phyloP scores from a whole-genome alignment of 2,329 filamentous ascomycete genomes.

The Helminthosporium solani region DNA sequence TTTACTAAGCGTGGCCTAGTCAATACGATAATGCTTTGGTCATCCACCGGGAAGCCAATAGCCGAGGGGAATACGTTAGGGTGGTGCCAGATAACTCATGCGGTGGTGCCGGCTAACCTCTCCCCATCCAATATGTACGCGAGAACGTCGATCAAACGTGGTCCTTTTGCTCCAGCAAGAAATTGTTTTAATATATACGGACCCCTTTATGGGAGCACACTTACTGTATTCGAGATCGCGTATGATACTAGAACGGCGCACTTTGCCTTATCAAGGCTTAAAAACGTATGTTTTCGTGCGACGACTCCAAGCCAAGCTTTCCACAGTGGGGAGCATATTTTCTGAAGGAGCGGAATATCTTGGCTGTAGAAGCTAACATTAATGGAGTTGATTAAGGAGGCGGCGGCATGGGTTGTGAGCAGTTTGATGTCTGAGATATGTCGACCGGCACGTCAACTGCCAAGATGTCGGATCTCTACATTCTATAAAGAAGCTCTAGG shows the following conservation, averaged over 20 bases:
- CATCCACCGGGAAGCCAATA: no score
- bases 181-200: constrained; percentile 4
- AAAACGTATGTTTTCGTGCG: background rate
- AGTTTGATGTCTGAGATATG: constrained; percentile 1
- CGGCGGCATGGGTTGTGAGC: constrained; percentile 9
- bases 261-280: background rate
- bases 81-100: no score
- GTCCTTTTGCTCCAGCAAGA: constrained; percentile 6
- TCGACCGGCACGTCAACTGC: background rate
- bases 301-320: background rate
- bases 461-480: constrained; percentile 6
- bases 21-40: no score
- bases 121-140: no score
- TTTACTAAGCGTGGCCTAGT: no score
- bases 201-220: constrained; percentile 7
- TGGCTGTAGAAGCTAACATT: constrained; percentile 3
- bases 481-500: constrained; percentile 2
- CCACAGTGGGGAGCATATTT: constrained; percentile 7
- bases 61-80: no score
- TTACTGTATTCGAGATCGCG: background rate
- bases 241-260: background rate
- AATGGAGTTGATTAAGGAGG: constrained; percentile 21
- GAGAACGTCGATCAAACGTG: constrained; percentile 15
- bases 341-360: constrained; percentile 6
- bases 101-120: no score